Base-by-base conservation (phyloP, 495 filamentous ascomycete species). In the Aspergillus biplanus region DNA sequence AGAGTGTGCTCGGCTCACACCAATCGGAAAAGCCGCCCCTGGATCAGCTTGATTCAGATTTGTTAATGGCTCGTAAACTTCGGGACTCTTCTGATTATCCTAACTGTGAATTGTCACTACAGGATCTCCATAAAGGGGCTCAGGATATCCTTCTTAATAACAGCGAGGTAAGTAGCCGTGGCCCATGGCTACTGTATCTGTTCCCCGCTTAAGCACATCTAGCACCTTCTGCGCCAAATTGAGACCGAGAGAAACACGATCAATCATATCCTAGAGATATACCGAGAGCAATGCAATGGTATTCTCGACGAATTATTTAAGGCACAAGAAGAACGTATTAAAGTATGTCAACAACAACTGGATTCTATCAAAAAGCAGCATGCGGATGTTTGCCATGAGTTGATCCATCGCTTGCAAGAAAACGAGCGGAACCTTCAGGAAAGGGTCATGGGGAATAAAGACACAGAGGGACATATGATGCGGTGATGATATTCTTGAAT, bases 261-360 rank as follows among this genome's bases (percentile, higher is more conserved):
- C 11, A 65, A 47, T 5, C 52, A 69, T 16, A 68, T 75, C 8
- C 52, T 80, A 34, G 70, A 74, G 13, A 66, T 61, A 18, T 78
- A 73, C 58, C 75, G 67, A 33, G 56, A 70, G 52, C 70, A 73
- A 31, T 78, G 77, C 58, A 47, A 74, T 63, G 65, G 50, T 8
- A 71, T 75, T 16, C 67, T 80, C n/a, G 72, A 76, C 52, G 68
- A 70, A 46, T 59, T 80, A 9, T 69, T 70, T 57, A 54, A 65
- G 33, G 73, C 69, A 8, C 77, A 80, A 11, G 65, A 73, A 56
- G 68, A 65, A 37, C 71, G 74, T 4, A 73, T 78, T 56, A 62
- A 64, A 42, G 21, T 78, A 12, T 75, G 74, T 37, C 60, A 64
- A 31, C 67, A 76, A 54, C 73, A 78, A 57, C 73, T 76, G 65